A percentile compares a stretch with the other conserved stretches of the same genome.
These are phyloP conservation scores for Mucuna pruriens DNA, from an alignment of 306 rosid species.

Conservation along the genomic window DNA sequence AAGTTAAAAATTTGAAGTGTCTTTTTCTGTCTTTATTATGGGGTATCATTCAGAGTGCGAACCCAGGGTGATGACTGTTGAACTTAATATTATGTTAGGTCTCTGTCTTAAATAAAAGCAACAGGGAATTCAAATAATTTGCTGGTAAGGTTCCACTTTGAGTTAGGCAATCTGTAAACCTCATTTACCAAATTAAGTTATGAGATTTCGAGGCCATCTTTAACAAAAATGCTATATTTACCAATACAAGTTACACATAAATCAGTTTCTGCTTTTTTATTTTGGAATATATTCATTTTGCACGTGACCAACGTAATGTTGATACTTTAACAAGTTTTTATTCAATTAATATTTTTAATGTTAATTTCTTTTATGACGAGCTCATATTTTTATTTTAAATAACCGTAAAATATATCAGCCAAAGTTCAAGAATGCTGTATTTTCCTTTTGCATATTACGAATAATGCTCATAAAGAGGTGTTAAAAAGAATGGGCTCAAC, in stretches of 20 bases:
- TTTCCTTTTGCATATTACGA: background rate
- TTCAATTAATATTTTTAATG: background rate
- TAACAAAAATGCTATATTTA: background rate
- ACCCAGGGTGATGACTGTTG: background rate
- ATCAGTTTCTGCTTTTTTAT: too few relatives aligned
- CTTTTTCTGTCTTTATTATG: background rate
- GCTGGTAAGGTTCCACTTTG: background rate
- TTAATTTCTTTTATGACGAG: background rate
- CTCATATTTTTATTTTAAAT: background rate
- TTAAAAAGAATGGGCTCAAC: background rate
- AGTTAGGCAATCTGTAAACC: background rate
- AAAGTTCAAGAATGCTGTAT: too few relatives aligned
- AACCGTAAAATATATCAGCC: too few relatives aligned
- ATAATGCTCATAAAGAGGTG: background rate
- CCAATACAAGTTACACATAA: too few relatives aligned
- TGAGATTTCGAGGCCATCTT: background rate
- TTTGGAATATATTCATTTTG: too few relatives aligned
- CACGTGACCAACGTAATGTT: too few relatives aligned
- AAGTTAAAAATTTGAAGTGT: background rate
- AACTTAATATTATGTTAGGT: background rate
- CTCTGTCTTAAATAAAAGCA: background rate
- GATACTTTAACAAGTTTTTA: too few relatives aligned
- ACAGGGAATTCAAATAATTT: background rate
- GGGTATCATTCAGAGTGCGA: background rate
- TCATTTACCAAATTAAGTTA: conserved; percentile 16